Evolutionary conservation across 495 filamentous ascomycete species (phyloP), one percentile per base, ranked within the genome.

Genomic region (Cudoniella acicularis): DNA sequence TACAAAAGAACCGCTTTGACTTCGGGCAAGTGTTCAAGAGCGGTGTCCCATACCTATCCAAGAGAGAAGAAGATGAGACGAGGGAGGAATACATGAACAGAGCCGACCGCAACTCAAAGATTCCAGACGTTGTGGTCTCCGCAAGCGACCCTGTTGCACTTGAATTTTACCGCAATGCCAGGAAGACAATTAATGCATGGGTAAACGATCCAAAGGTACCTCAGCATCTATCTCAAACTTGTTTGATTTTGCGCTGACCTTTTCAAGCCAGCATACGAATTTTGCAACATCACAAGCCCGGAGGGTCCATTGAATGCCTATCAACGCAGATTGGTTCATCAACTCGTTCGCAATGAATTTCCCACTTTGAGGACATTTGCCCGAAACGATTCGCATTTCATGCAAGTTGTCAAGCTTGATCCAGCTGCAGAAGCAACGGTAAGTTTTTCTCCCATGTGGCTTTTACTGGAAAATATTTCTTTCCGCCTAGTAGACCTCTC

Each of bases 31-130:
- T 83, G 1, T 85, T 86, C 64, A 74, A 62, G 0, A 62, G 73
- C 10, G 90, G 90, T 10, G 76, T 92, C 6, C 75, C 75, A 2
- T 94, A 93, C 68, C 70, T 96, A 3, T 89, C 86, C 22, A 78
- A 80, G 43, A 72, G 79, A 4, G 90, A 93, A 64, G 83, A 86
- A 54, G 64, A 69, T 2, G 41, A 65, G 25, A 77, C 80, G 3
- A 64, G 72, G 45, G 61, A 75, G 25, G 61, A 69, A 17, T 75
- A 69, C 23, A 53, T 67, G 11, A 58, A 68, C 10, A 65, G 69
- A 36, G 59, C 71, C 22, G 70, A 75, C 17, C 74, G 67, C 40
- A 67, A 72, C 16, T 72, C 64, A 10, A 46, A 27, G 23, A 67
- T 77, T 11, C 65, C 74, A 9, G 76, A 82, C 48, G 63, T 87